Evolutionary conservation across 2,329 filamentous ascomycete genomes (phyloP), one percentile per base, ranked within the genome.

Genomic region (Pseudogymnoascus verrucosus): DNA sequence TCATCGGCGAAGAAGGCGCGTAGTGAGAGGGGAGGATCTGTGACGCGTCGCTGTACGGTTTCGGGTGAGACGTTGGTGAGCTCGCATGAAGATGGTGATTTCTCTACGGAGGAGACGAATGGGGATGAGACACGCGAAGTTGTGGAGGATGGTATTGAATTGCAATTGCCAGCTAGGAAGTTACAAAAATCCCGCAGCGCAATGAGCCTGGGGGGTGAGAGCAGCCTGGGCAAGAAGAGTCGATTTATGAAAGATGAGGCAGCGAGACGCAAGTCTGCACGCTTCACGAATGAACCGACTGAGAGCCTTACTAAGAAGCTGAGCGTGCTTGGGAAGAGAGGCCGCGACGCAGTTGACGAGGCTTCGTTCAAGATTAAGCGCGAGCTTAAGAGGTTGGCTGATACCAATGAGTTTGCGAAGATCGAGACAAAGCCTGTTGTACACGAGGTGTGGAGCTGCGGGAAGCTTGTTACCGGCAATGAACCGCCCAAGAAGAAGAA

Each of bases 361-460:
- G 76, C 75, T 14, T 69, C 80, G 23, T 69, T 75, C 26, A 79
- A 78, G 63, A 74, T 84, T 68, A 76, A 81, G 37, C 83, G 86
- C 65, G 87, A 89, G 69, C 73, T 88, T 28, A 76, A 78, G 73
- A 79, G 82, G 65, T 73, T 91, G 62, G 79, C 82, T 75, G 82
- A 89, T 74, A 83, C 86, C 65, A 83, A 85, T 64, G 85, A 88
- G 69, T 88, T 80, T 65, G 76, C 81, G 0, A 79, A 82, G 57
- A 81, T 87, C 21, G 85, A 88, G 62, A 80, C 80, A 12, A 76
- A 80, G 62, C 84, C 84, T 14, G 57, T 42, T 54, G 8, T 39
- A 16, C 44, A 61, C 16, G 59, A 60, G 31, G 37, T 60, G 19
- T 60, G 59, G 59, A 60, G 31, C 23, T 63, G 8, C 65, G 65